Percentiles rank a stretch among this genome's conserved stretches.
Evolutionary conservation across 345 rosid species (phyloP).

Genomic region (Gossypium herbaceum): DNA sequence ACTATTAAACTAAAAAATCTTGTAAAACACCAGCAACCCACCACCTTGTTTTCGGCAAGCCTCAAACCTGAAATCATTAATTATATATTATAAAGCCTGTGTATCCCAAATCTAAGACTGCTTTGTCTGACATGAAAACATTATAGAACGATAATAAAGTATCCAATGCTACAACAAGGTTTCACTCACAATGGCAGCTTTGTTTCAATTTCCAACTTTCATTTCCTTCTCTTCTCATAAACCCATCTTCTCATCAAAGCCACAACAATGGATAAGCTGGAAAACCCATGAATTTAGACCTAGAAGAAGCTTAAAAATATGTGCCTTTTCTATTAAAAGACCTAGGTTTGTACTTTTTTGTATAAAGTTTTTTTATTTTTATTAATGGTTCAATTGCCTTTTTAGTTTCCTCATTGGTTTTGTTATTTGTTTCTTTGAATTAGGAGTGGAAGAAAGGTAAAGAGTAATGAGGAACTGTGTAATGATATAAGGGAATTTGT

Average conservation of each 20-base stretch:
- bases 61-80: neutral
- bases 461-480: constrained; percentile 73
- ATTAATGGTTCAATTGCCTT: neutral
- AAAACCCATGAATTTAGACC: constrained; percentile 14
- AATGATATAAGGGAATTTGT: constrained; percentile 61
- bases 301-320: constrained; percentile 28
- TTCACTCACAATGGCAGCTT: constrained; percentile 46
- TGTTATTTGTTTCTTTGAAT: neutral
- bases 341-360: constrained; percentile 33
- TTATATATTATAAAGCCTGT: neutral
- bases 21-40: neutral
- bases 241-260: constrained; percentile 18
- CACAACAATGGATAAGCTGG: constrained; percentile 15
- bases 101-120: neutral
- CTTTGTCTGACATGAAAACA: neutral
- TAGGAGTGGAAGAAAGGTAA: constrained; percentile 62
- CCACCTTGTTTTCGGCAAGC: neutral
- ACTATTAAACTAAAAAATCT: neutral
- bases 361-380: neutral
- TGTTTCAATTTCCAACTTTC: constrained; percentile 25
- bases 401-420: neutral
- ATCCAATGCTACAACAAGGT: constrained; percentile 22
- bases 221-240: constrained; percentile 28
- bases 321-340: constrained; percentile 39
- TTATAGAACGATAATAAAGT: neutral